Conservation (phyloP, 2,329 filamentous ascomycete genomes). For the Chaetoscypha palmicola region DNA sequence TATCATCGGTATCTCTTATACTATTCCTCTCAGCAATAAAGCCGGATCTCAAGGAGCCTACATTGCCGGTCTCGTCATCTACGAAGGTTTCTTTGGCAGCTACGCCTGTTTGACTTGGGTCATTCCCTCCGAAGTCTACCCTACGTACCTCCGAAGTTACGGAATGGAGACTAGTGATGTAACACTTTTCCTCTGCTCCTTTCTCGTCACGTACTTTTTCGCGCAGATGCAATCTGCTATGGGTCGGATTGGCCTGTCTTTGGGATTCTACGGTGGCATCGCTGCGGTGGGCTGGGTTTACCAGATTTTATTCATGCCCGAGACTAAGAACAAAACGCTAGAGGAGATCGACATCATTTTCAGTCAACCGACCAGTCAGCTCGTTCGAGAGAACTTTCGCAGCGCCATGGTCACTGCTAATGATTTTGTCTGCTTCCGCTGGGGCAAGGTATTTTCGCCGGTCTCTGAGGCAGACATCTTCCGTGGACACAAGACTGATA, state of each 20-base stretch:
- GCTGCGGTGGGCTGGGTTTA: constrained; percentile 64
- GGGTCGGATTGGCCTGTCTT: constrained; percentile 54
- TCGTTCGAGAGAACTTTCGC: constrained; percentile 53
- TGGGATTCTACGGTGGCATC: constrained; percentile 70
- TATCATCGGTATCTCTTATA: constrained; percentile 58
- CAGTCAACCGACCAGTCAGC: constrained; percentile 52
- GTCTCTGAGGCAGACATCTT: constrained; percentile 27
- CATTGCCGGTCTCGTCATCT: constrained; percentile 59
- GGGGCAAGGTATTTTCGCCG: constrained; percentile 27
- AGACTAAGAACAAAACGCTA: constrained; percentile 59
- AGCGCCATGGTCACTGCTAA: constrained; percentile 24
- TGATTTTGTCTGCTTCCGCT: constrained; percentile 24
- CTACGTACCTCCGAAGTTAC: constrained; percentile 64
- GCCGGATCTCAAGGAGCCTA: constrained; percentile 52
- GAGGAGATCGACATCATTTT: constrained; percentile 68
- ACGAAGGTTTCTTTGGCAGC: constrained; percentile 62
- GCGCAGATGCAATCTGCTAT: constrained; percentile 62
- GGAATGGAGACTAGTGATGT: constrained; percentile 66
- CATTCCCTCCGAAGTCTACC: constrained; percentile 62
- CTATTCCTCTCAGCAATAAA: constrained; percentile 43
- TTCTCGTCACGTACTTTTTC: constrained; percentile 73
- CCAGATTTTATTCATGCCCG: constrained; percentile 68
- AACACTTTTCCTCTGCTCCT: constrained; percentile 62
- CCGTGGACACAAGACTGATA: constrained; percentile 21
- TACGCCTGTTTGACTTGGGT: constrained; percentile 61